These are phyloP conservation scores for Fusarium humuli DNA, from an alignment of 2,329 filamentous ascomycete genomes.

Conservation along the genomic window DNA sequence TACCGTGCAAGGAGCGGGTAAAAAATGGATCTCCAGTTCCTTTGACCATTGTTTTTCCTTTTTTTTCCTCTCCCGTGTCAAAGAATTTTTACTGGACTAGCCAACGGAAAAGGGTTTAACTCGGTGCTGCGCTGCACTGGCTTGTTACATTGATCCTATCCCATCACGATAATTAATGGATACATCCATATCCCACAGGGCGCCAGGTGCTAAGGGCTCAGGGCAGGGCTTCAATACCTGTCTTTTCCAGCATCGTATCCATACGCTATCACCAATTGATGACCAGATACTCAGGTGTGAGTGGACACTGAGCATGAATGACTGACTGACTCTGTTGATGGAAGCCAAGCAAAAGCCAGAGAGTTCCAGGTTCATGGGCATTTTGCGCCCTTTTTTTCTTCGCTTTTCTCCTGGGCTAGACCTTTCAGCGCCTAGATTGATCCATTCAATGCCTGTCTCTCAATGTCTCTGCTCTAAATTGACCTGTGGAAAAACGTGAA, in stretches of 20 bases:
- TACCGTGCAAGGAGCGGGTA: constrained; percentile 47
- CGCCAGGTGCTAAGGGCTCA: constrained; percentile 37
- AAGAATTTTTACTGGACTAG: constrained; percentile 43
- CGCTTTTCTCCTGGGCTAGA: constrained; percentile 21
- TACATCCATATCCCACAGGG: constrained; percentile 21
- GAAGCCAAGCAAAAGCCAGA: constrained; percentile 14
- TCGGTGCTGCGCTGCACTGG: constrained; percentile 5
- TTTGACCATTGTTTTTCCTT: constrained; percentile 5
- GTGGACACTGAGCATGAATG: constrained; percentile 23
- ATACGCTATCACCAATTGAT: constrained; percentile 26
- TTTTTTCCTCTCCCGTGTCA: constrained; percentile 18
- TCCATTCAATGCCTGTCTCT: constrained; percentile 26
- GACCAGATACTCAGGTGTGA: constrained; percentile 23
- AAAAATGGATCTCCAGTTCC: constrained; percentile 35
- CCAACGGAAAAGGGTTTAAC: constrained; percentile 29
- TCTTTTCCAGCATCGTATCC: neutral
- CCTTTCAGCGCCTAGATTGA: constrained; percentile 40
- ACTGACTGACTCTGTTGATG: constrained; percentile 16
- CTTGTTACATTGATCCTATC: constrained; percentile 29
- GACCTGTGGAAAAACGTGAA: neutral
- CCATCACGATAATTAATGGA: neutral
- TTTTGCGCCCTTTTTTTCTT: constrained; percentile 32
- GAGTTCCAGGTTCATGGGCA: constrained; percentile 5
- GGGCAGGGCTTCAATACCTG: constrained; percentile 32
- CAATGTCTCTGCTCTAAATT: neutral